Conservation (phyloP, 2,329 filamentous ascomycete species). For the Penicillium italicum region DNA sequence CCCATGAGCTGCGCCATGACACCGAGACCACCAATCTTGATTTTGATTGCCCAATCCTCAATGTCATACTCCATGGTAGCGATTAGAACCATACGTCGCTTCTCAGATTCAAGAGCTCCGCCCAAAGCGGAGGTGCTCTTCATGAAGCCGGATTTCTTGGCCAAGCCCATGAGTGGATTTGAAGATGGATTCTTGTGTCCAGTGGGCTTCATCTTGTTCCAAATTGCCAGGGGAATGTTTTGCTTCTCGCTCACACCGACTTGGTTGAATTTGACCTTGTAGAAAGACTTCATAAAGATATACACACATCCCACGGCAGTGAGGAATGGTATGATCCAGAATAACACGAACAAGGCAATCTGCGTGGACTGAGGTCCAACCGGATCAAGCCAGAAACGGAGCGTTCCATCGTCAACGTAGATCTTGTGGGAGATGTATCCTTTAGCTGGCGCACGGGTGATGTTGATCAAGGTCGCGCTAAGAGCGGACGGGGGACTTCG, state of each 20-base stretch:
- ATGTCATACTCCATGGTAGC: slow-evolving; percentile 72
- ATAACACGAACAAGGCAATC: slow-evolving; percentile 52
- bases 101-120: slow-evolving; percentile 22
- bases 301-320: slow-evolving; percentile 52
- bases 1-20: slow-evolving; percentile 70
- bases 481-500: slow-evolving; percentile 59
- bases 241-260: slow-evolving; percentile 53
- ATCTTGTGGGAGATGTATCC: slow-evolving; percentile 56
- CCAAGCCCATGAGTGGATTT: slow-evolving; percentile 36
- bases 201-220: slow-evolving; percentile 36
- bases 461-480: slow-evolving; percentile 55
- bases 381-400: slow-evolving; percentile 51
- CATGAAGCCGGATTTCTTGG: slow-evolving; percentile 37
- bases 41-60: slow-evolving; percentile 66
- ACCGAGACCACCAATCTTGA: slow-evolving; percentile 68
- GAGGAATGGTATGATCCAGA: slow-evolving; percentile 53
- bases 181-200: slow-evolving; percentile 24
- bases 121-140: slow-evolving; percentile 35
- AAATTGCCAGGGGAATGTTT: slow-evolving; percentile 35
- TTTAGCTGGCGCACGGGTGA: slow-evolving; percentile 52
- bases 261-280: slow-evolving; percentile 62
- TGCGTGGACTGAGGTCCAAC: slow-evolving; percentile 53
- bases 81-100: slow-evolving; percentile 57
- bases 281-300: slow-evolving; percentile 60
- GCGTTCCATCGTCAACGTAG: slow-evolving; percentile 53